These are phyloP conservation scores for Ophiocordyceps polyrhachis-furcata DNA, from an alignment of 2,329 filamentous ascomycete genomes.

Conservation along the genomic window DNA sequence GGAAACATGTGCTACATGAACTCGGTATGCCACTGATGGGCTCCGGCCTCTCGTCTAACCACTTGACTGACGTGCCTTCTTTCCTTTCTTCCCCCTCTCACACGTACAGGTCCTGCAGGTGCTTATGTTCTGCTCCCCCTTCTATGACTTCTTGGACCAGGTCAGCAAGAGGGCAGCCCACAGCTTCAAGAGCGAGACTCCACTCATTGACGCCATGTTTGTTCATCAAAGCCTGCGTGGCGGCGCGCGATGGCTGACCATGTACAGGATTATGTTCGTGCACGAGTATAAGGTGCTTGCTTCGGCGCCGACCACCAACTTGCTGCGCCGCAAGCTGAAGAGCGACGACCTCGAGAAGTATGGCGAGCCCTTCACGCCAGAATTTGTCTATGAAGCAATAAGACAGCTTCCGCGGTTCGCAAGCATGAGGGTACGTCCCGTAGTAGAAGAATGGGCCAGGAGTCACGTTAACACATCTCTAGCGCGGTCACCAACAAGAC, in stretches of 20 bases:
- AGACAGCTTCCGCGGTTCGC: constrained; percentile 72
- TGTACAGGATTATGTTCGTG: constrained; percentile 75
- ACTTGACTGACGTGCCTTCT: constrained; percentile 13
- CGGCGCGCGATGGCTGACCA: not conserved
- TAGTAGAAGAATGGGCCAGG: not conserved
- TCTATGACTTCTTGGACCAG: constrained; percentile 84
- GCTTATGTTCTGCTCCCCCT: constrained; percentile 80
- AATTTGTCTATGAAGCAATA: constrained; percentile 91
- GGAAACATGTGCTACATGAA: constrained; percentile 99
- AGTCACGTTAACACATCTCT: not conserved
- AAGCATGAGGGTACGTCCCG: constrained; percentile 64
- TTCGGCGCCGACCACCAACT: constrained; percentile 54
- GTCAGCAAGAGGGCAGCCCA: constrained; percentile 67
- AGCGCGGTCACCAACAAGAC: constrained; percentile 93
- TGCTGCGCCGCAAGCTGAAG: constrained; percentile 57
- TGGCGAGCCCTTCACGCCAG: constrained; percentile 78
- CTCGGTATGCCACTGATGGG: constrained; percentile 48
- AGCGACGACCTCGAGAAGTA: constrained; percentile 73
- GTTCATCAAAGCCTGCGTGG: not conserved
- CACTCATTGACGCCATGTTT: constrained; percentile 80
- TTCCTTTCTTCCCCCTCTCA: not conserved
- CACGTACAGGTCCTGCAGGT: constrained; percentile 71
- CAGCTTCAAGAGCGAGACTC: constrained; percentile 90
- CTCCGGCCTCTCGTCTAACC: not conserved
- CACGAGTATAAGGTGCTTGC: constrained; percentile 77